Percentiles rank a stretch among this genome's conserved stretches.
phyloP scores from a whole-genome alignment of 2,329 filamentous ascomycete species.

The Myriangium duriaei region DNA sequence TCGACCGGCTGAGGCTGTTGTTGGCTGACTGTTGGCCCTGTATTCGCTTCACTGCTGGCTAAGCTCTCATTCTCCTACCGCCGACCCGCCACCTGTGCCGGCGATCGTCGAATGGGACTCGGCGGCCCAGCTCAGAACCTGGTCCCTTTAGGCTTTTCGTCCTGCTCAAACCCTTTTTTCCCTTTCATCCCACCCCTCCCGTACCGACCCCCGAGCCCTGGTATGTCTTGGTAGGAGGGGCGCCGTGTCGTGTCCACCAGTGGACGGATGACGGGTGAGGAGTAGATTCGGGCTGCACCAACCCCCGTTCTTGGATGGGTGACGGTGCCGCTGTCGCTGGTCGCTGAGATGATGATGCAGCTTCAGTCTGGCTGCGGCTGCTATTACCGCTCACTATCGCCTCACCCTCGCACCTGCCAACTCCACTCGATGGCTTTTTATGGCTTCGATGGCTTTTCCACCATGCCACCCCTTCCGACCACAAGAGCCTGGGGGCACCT shows the following conservation, averaged over 20 bases:
- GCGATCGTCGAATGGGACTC: constrained; percentile 4
- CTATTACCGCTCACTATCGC: neutral
- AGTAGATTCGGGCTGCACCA: too few relatives aligned
- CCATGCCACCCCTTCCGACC: neutral
- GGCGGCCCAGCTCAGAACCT: constrained; percentile 9
- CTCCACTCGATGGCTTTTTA: neutral
- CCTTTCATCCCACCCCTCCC: constrained; percentile 7
- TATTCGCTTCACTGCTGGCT: neutral
- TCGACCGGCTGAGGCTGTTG: neutral
- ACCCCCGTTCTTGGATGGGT: neutral
- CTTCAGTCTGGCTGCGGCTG: constrained; percentile 1
- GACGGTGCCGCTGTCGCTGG: neutral
- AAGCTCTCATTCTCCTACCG: constrained; percentile 10
- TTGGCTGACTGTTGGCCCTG: neutral
- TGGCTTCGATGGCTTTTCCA: too few relatives aligned
- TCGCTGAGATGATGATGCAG: neutral
- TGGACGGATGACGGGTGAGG: neutral
- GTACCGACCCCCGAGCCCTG: neutral
- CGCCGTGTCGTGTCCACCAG: neutral
- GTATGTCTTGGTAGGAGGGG: neutral
- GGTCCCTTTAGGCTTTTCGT: constrained; percentile 6
- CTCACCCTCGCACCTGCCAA: neutral
- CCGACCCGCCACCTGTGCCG: constrained; percentile 9
- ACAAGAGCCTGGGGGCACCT: neutral
- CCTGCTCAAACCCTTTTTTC: constrained; percentile 5